A percentile compares a stretch with the other conserved stretches of the same genome.
phyloP scores from a whole-genome alignment of 2,329 filamentous ascomycete species.

The Colletotrichum coccodes region DNA sequence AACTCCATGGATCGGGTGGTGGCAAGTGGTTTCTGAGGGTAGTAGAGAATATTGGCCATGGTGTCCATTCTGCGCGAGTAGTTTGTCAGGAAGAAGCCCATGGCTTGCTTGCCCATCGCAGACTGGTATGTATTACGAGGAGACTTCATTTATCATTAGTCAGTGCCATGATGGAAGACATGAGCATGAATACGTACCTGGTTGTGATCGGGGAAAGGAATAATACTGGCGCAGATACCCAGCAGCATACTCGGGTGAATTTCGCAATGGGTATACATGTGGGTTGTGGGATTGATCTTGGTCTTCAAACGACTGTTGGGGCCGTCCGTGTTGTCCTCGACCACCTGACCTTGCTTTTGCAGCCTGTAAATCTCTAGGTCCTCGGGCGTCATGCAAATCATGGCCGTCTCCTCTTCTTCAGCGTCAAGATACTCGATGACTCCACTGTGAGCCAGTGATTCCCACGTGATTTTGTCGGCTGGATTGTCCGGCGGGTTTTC shows the following conservation, averaged over 20 bases:
- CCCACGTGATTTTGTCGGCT: slow-evolving; percentile 82
- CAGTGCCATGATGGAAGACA: slow-evolving; percentile 15
- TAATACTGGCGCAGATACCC: slow-evolving; percentile 98
- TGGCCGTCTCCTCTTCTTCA: slow-evolving; percentile 97
- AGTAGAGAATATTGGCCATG: slow-evolving; percentile 99
- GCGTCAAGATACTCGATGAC: slow-evolving; percentile 97
- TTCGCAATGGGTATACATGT: slow-evolving; percentile 97
- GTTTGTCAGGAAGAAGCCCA: slow-evolving; percentile 99
- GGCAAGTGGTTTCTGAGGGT: slow-evolving; percentile 95
- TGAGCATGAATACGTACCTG: slow-evolving; percentile 62
- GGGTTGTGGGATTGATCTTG: slow-evolving; percentile 84
- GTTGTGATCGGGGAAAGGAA: slow-evolving; percentile 99
- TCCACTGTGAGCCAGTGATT: slow-evolving; percentile 83
- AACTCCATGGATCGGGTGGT: slow-evolving; percentile 99
- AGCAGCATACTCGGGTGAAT: slow-evolving; percentile 99
- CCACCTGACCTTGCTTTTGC: slow-evolving; percentile 72
- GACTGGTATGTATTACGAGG: slow-evolving; percentile 99
- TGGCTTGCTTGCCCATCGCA: slow-evolving; percentile 99
- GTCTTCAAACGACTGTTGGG: slow-evolving; percentile 90
- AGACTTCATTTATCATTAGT: slow-evolving; percentile 67
- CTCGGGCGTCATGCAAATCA: slow-evolving; percentile 99
- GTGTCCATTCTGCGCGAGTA: slow-evolving; percentile 98
- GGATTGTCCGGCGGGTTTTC: slow-evolving; percentile 71
- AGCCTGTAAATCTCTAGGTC: slow-evolving; percentile 84
- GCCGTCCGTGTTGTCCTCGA: slow-evolving; percentile 70